Conservation (phyloP, 2,329 filamentous ascomycete genomes). For the Aspergillus sergii region DNA sequence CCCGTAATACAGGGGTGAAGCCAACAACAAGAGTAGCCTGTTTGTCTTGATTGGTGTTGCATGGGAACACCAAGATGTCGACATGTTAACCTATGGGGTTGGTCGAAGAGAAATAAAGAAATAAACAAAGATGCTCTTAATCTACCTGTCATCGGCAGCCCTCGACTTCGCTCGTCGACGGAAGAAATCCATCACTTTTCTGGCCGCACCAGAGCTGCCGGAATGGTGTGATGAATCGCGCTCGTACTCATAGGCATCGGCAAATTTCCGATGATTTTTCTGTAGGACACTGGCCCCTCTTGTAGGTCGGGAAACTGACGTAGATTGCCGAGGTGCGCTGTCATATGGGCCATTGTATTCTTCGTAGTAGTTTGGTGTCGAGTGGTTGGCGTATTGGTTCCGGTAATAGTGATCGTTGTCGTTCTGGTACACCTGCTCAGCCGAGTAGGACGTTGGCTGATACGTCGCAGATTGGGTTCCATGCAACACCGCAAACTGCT, state of each 20-base stretch:
- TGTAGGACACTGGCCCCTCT: constrained; percentile 65
- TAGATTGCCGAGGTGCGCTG: constrained; percentile 44
- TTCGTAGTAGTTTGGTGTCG: constrained; percentile 49
- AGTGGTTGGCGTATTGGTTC: constrained; percentile 35
- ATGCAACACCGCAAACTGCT: constrained; percentile 44
- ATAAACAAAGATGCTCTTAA: constrained; percentile 10
- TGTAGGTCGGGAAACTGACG: constrained; percentile 41
- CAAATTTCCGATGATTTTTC: constrained; percentile 84
- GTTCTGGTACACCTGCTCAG: constrained; percentile 36
- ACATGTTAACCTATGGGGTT: constrained; percentile 14
- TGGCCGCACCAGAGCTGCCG: constrained; percentile 83
- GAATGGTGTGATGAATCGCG: constrained; percentile 63
- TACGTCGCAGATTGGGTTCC: constrained; percentile 35
- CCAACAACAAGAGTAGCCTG: constrained; percentile 13
- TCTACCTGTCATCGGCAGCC: constrained; percentile 49
- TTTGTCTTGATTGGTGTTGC: constrained; percentile 13
- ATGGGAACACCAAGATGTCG: constrained; percentile 14
- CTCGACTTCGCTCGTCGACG: constrained; percentile 79
- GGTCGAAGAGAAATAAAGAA: constrained; percentile 13
- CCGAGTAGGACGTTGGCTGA: constrained; percentile 32
- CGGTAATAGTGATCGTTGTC: constrained; percentile 34
- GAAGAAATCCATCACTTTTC: constrained; percentile 98
- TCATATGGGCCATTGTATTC: constrained; percentile 48
- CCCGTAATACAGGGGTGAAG: constrained; percentile 17
- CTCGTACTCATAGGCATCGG: constrained; percentile 82